phyloP scores from a whole-genome alignment of 768 basidiomycete genomes.

The Termitomyces sp. region DNA sequence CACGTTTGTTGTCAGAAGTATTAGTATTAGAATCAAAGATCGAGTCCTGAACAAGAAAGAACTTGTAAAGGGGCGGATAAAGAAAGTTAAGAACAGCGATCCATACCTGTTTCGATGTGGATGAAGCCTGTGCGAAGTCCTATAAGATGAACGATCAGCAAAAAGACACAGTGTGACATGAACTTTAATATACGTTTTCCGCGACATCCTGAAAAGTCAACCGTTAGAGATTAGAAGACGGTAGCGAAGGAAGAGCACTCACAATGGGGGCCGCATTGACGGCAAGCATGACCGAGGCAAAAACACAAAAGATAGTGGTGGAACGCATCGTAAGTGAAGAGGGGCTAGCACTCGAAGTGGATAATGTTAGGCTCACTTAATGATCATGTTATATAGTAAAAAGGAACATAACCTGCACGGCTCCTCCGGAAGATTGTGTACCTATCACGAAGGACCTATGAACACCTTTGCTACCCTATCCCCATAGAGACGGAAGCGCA shows the following conservation, averaged over 20 bases:
- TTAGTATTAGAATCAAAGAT: neutral
- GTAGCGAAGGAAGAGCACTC: neutral
- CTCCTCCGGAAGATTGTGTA: conserved; percentile 14
- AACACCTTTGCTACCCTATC: conserved; percentile 12
- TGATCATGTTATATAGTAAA: conserved; percentile 16
- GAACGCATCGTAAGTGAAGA: conserved; percentile 10
- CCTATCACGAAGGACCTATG: conserved; percentile 15
- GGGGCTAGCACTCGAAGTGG: conserved; percentile 2
- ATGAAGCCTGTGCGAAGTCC: neutral
- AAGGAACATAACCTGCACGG: conserved; percentile 13
- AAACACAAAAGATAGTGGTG: conserved; percentile 5
- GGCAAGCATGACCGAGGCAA: conserved; percentile 8
- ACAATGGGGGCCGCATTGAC: conserved; percentile 12
- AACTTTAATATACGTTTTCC: conserved; percentile 1
- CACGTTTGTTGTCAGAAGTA: neutral
- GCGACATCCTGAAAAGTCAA: conserved; percentile 2
- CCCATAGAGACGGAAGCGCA: conserved; percentile 13
- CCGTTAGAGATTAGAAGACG: neutral
- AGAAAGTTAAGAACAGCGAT: neutral
- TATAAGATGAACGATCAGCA: neutral
- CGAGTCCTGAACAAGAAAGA: neutral
- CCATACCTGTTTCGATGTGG: conserved; percentile 2
- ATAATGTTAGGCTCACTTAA: conserved; percentile 3
- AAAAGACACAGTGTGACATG: neutral
- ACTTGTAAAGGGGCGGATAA: neutral